These are phyloP conservation scores for Colletotrichum lini DNA, from an alignment of 2,329 filamentous ascomycete species.

Conservation along the genomic window DNA sequence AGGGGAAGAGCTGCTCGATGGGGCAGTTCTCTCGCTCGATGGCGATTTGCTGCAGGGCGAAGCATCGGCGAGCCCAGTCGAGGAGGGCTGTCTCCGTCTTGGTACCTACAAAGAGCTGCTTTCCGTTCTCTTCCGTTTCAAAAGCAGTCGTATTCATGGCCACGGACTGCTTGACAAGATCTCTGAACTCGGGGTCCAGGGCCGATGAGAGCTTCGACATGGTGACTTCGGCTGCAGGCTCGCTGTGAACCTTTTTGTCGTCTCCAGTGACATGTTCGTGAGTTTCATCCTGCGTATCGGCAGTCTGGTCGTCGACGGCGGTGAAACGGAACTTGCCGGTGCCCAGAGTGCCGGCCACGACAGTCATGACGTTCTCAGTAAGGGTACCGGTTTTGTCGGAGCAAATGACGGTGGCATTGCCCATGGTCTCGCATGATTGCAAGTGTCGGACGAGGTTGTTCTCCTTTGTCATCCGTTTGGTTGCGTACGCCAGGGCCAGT, in stretches of 20 bases:
- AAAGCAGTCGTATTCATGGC: constrained; percentile 69
- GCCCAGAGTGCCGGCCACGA: constrained; percentile 69
- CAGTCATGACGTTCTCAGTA: constrained; percentile 75
- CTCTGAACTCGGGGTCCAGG: constrained; percentile 53
- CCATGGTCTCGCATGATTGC: constrained; percentile 75
- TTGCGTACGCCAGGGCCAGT: constrained; percentile 73
- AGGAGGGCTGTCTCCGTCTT: constrained; percentile 70
- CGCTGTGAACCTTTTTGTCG: constrained; percentile 16
- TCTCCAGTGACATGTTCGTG: constrained; percentile 13
- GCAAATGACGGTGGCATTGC: constrained; percentile 74
- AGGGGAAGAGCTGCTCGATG: constrained; percentile 63
- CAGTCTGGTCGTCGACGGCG: constrained; percentile 48
- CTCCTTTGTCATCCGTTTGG: constrained; percentile 74
- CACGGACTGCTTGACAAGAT: constrained; percentile 57
- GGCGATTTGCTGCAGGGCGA: constrained; percentile 59
- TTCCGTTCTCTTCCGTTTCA: constrained; percentile 61
- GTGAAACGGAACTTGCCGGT: constrained; percentile 54
- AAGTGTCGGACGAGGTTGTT: constrained; percentile 74
- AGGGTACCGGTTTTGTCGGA: constrained; percentile 78
- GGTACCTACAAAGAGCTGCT: constrained; percentile 64
- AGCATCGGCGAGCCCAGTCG: constrained; percentile 46
- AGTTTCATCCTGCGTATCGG: constrained; percentile 14
- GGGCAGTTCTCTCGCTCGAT: constrained; percentile 64
- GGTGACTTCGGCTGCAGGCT: constrained; percentile 4
- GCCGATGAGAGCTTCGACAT: constrained; percentile 41